These are phyloP conservation scores for Pseudonectria buxi DNA, from an alignment of 2,329 filamentous ascomycete genomes.

Conservation along the genomic window DNA sequence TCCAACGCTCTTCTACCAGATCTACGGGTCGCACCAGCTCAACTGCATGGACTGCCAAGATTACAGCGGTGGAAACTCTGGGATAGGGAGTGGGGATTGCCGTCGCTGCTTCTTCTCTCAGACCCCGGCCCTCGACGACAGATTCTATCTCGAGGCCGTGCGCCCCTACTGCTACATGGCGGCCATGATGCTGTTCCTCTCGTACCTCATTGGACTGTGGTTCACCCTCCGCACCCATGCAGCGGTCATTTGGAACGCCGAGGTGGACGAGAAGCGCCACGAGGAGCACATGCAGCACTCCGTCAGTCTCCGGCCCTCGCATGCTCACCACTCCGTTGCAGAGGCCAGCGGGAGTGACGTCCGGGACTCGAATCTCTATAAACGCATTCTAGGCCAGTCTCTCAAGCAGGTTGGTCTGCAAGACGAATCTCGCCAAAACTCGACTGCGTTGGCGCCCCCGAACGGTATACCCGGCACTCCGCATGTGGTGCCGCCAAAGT, in stretches of 20 bases:
- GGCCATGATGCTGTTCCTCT: constrained; percentile 77
- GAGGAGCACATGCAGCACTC: constrained; percentile 40
- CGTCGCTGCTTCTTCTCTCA: constrained; percentile 93
- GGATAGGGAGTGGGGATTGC: constrained; percentile 57
- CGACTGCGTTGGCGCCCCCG: constrained; percentile 24
- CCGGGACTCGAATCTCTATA: constrained; percentile 83
- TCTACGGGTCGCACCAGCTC: constrained; percentile 94
- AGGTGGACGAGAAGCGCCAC: constrained; percentile 68
- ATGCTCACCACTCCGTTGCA: constrained; percentile 27
- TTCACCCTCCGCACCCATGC: constrained; percentile 95
- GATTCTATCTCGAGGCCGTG: constrained; percentile 86
- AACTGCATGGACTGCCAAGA: constrained; percentile 67
- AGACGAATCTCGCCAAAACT: constrained; percentile 34
- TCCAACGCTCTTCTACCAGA: constrained; percentile 95
- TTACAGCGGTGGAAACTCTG: constrained; percentile 27
- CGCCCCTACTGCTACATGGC: constrained; percentile 90
- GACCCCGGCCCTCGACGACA: constrained; percentile 71
- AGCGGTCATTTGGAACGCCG: constrained; percentile 91
- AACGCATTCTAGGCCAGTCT: constrained; percentile 85
- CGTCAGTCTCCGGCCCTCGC: constrained; percentile 28
- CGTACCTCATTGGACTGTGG: constrained; percentile 88
- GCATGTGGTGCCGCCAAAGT: constrained; percentile 73
- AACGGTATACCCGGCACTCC: constrained; percentile 48
- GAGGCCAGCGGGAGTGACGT: constrained; percentile 60
- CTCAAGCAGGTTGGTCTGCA: constrained; percentile 73